Evolutionary conservation across 306 rosid species (phyloP).

Genomic region (Begonia masoniana): DNA sequence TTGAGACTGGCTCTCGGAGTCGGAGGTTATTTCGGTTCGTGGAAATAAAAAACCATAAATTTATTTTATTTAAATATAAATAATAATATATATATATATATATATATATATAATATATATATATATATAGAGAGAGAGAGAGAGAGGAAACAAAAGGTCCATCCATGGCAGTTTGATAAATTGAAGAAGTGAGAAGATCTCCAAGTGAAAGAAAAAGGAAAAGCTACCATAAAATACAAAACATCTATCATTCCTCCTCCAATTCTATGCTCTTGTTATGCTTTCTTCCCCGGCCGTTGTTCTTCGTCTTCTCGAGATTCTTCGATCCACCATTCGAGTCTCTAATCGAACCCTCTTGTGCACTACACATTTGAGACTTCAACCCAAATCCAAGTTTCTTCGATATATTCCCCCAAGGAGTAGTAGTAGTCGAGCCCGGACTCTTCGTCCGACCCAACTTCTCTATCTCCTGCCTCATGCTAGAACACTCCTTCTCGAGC

Average conservation of each 20-base stretch:
- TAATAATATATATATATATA: too few relatives aligned
- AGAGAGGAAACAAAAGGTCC: too few relatives aligned
- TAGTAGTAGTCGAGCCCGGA: conserved; percentile 13
- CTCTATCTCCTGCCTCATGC: conserved; percentile 93
- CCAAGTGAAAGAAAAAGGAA: too few relatives aligned
- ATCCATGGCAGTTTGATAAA: too few relatives aligned
- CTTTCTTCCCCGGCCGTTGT: conserved; percentile 56
- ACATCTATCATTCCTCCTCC: too few relatives aligned
- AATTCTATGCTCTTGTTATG: conserved; percentile 29
- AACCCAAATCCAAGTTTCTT: conserved; percentile 82
- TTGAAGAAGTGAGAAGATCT: too few relatives aligned
- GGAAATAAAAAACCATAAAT: too few relatives aligned
- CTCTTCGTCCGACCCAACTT: conserved; percentile 58
- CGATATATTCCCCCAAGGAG: conserved; percentile 67
- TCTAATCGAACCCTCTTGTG: conserved; percentile 88
- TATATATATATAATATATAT: too few relatives aligned
- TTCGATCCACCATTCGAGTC: conserved; percentile 38
- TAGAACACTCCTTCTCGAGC: conserved; percentile 95
- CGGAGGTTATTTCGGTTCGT: too few relatives aligned
- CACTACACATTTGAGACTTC: conserved; percentile 99
- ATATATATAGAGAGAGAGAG: too few relatives aligned
- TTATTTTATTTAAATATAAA: too few relatives aligned
- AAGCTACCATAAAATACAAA: too few relatives aligned
- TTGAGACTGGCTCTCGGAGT: neutral
- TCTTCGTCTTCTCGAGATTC: conserved; percentile 68